phyloP scores from a whole-genome alignment of 768 basidiomycete species.

The Hysterangium stoloniferum region DNA sequence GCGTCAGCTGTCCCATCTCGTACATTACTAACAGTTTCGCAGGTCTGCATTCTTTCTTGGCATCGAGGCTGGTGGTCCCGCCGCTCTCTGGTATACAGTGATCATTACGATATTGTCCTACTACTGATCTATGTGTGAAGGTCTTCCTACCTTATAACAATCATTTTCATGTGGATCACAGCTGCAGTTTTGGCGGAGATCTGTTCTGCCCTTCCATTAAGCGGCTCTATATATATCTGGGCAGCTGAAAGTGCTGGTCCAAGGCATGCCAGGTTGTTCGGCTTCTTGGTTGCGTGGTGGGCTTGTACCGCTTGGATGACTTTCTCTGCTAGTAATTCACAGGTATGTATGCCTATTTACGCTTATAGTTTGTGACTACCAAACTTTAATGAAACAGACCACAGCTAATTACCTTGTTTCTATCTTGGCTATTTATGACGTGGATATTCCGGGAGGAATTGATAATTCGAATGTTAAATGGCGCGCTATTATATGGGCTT shows the following conservation, averaged over 20 bases:
- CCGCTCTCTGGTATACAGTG: constrained; percentile 62
- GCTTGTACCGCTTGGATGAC: constrained; percentile 95
- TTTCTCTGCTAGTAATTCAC: constrained; percentile 81
- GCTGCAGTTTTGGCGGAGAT: constrained; percentile 84
- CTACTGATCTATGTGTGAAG: no score
- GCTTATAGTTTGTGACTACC: background rate
- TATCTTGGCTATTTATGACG: constrained; percentile 69
- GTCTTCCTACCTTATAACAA: constrained; percentile 78
- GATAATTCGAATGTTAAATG: constrained; percentile 69
- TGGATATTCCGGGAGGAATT: constrained; percentile 78
- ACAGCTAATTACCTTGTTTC: constrained; percentile 89
- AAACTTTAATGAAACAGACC: constrained; percentile 37
- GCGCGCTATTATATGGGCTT: constrained; percentile 77
- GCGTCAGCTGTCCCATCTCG: constrained; percentile 3
- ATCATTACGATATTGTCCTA: background rate
- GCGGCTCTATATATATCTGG: constrained; percentile 93
- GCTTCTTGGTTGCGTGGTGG: constrained; percentile 92
- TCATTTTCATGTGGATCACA: constrained; percentile 83
- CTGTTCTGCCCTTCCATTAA: constrained; percentile 80
- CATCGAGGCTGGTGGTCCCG: constrained; percentile 77
- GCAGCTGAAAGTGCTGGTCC: constrained; percentile 88
- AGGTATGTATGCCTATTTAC: constrained; percentile 34
- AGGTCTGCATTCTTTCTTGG: constrained; percentile 79
- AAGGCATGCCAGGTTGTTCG: constrained; percentile 79
- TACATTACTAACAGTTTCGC: constrained; percentile 6